Percentiles rank a stretch among this genome's conserved stretches.
Evolutionary conservation across 495 filamentous ascomycete genomes (phyloP).

Genomic region (Annulohypoxylon maeteangense): DNA sequence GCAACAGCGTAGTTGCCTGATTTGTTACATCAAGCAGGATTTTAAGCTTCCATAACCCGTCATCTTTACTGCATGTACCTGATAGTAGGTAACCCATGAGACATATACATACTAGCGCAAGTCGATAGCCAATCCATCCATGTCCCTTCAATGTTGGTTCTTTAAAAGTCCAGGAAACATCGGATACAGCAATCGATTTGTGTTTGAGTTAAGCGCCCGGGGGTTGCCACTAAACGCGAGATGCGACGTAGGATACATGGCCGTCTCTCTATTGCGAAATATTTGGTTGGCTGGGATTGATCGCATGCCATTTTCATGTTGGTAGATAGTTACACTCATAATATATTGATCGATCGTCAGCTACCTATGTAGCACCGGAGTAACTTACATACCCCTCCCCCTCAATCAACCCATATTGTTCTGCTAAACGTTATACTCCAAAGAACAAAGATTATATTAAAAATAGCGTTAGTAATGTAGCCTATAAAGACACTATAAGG

Average conservation of each 20-base stretch:
- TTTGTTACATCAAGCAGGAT: neutral
- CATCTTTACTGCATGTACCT: too few relatives aligned
- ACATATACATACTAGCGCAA: too few relatives aligned
- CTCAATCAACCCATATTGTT: neutral
- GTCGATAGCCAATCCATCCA: too few relatives aligned
- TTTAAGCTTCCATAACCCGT: neutral
- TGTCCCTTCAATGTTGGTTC: too few relatives aligned
- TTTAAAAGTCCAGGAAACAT: neutral
- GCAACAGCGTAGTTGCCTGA: neutral
- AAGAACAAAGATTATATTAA: constrained; percentile 20
- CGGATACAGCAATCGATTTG: neutral
- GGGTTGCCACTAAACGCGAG: too few relatives aligned
- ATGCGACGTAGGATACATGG: neutral
- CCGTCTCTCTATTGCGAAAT: neutral
- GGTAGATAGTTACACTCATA: neutral
- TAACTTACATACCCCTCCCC: neutral
- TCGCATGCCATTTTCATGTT: neutral
- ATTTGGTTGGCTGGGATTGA: neutral
- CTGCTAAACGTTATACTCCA: neutral
- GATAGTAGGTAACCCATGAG: neutral
- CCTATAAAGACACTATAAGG: constrained; percentile 20
- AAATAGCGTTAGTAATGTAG: constrained; percentile 27
- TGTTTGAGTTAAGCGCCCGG: neutral
- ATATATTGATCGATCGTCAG: neutral
- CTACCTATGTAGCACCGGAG: neutral